A percentile compares a stretch with the other conserved stretches of the same genome.
These are phyloP conservation scores for Erodium maritimum DNA, from an alignment of 345 rosid genomes.

Conservation along the genomic window DNA sequence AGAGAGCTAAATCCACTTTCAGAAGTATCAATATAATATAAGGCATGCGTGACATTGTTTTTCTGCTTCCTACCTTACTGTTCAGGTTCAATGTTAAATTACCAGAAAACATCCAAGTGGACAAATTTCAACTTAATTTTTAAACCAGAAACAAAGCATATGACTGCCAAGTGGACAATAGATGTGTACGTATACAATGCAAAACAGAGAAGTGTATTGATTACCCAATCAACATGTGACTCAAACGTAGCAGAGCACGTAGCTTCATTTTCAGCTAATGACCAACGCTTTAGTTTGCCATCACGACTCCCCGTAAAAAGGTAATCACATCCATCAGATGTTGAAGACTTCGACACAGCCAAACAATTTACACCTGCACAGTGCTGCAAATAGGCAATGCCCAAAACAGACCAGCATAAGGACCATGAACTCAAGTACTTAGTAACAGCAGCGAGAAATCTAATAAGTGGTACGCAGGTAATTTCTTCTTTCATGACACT, in stretches of 20 bases:
- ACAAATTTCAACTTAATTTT: background rate
- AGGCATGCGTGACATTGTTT: background rate
- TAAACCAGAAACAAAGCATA: background rate
- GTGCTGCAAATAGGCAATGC: slow-evolving; percentile 53
- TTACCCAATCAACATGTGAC: slow-evolving; percentile 99
- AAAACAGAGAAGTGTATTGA: slow-evolving; percentile 5
- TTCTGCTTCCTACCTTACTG: background rate
- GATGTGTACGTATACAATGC: background rate
- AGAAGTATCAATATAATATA: background rate
- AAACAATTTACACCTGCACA: slow-evolving; percentile 93
- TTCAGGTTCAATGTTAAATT: background rate
- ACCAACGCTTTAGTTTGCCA: slow-evolving; percentile 96
- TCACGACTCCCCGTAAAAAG: slow-evolving; percentile 99
- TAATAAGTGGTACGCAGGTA: background rate
- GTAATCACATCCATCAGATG: slow-evolving; percentile 36
- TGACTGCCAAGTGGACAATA: background rate
- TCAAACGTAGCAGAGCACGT: slow-evolving; percentile 91
- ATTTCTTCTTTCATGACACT: background rate
- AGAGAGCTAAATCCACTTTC: background rate
- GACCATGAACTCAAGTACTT: slow-evolving; percentile 1
- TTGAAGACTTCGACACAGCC: slow-evolving; percentile 51
- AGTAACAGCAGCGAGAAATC: background rate
- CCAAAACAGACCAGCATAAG: slow-evolving; percentile 14
- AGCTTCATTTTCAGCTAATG: slow-evolving; percentile 50
- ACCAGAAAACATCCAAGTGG: background rate